phyloP scores from a whole-genome alignment of 176 grass and related monocot genomes.

The Stipa capillata region DNA sequence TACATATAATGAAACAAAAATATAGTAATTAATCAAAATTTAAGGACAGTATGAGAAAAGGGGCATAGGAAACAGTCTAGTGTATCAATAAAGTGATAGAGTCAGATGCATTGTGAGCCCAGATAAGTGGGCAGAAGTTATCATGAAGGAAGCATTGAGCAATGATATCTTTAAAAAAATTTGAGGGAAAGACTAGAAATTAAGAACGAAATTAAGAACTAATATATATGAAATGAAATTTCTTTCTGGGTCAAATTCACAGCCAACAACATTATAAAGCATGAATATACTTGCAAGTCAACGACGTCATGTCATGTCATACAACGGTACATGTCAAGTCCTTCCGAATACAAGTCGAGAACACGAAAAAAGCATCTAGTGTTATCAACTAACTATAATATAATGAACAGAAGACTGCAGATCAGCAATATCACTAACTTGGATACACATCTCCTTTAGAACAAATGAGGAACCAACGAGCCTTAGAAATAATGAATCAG shows the following conservation, averaged over 20 bases:
- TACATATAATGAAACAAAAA: slow-evolving; percentile 1
- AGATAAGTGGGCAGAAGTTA: neutral
- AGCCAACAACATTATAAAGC: neutral
- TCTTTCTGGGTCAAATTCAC: neutral
- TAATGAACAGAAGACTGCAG: neutral
- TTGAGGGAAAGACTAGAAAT: neutral
- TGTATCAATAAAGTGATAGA: neutral
- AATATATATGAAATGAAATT: neutral
- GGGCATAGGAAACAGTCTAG: neutral
- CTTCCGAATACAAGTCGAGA: neutral
- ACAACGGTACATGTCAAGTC: neutral
- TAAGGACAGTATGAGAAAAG: neutral
- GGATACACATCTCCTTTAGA: neutral
- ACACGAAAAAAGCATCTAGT: neutral
- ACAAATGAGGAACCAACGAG: slow-evolving; percentile 6
- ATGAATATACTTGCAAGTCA: neutral
- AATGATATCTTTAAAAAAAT: neutral
- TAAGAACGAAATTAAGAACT: too few relatives aligned
- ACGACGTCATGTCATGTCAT: neutral
- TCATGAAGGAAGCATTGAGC: neutral
- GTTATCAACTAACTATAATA: neutral
- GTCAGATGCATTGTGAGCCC: neutral
- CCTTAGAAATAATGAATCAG: neutral
- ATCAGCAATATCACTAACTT: neutral
- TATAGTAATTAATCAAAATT: neutral